Evolutionary conservation across 345 rosid species (phyloP), one percentile per base, ranked within the genome.

Genomic region (Sonneratia alba): DNA sequence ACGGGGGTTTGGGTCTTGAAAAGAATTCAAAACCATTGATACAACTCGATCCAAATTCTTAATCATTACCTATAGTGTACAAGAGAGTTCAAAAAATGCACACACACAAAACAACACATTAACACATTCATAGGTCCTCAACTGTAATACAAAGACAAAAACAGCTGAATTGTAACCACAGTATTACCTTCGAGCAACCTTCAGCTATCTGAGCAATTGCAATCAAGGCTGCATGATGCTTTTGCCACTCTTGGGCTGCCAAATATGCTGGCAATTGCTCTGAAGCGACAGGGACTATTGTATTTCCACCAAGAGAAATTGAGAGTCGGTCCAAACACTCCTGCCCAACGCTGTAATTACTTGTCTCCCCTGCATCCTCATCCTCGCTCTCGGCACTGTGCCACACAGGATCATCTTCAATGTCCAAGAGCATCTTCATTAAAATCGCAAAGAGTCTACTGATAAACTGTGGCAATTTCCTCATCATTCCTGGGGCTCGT

Each of bases 131-230:
- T 7, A 53, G 57, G 6, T 53, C 14, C 7, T 14, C 51, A 10
- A 59, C 47, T 21, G 24, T 27, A 19, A 76, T n/a, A 11, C 51
- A 56, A 36, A 14, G 3, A 24, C 22, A 37, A 42, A 11, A 13
- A 6, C 21, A 40, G 27, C 21, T 45, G 6, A n/a, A 47, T 7
- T 32, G 22, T 67, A 36, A 38, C 68, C 5, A 65, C n/a, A 65
- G 15, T 19, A 38, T 38, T 82, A 92, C 98, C 99, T 92, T 95
- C 9, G 97, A 80, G 76, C 99, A 96, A 78, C 99, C 99, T 85
- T 96, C 99, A 10, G 99, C 99, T 77, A 96, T 92, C 84, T 96
- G 99, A 40, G 99, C 98, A 69, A 96, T 91, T 0, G 98, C 97
- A 77, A 96, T 88, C 76, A 96, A 81, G 5, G 99, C 92, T n/a